These are phyloP conservation scores for Triticum timopheevii DNA, from an alignment of 176 grass and related monocot species.

Conservation along the genomic window DNA sequence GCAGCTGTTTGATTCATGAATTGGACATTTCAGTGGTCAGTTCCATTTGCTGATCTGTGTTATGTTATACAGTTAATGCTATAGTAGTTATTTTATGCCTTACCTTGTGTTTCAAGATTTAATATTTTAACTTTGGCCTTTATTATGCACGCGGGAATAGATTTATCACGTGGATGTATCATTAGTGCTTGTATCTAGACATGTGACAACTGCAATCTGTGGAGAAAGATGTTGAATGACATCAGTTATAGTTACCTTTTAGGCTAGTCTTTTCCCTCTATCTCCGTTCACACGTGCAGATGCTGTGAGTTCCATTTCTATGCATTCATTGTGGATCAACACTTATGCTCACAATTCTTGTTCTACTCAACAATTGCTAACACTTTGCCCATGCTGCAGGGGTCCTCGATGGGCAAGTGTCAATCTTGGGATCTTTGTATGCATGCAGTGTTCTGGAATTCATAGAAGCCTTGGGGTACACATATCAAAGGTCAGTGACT, in stretches of 20 bases:
- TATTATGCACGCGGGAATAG: not conserved
- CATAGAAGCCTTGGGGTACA: constrained; percentile 99
- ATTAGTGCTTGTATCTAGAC: not conserved
- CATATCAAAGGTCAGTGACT: constrained; percentile 88
- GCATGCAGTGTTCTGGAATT: constrained; percentile 98
- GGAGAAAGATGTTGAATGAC: not conserved
- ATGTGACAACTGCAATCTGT: not conserved
- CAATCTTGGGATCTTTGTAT: constrained; percentile 96
- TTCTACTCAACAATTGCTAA: not conserved
- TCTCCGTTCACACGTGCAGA: not conserved
- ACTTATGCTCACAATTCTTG: not conserved
- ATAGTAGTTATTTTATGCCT: not conserved
- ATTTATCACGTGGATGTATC: not conserved
- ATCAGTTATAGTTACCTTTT: not conserved
- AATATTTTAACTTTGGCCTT: constrained; percentile 7
- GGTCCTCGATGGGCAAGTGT: constrained; percentile 98
- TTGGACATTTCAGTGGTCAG: not conserved
- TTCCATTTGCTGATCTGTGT: not conserved
- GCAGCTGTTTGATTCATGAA: not conserved
- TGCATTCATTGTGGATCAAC: not conserved
- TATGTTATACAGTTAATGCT: not conserved
- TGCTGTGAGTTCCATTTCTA: constrained; percentile 6
- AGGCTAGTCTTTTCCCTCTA: not conserved
- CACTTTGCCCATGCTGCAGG: constrained; percentile 39
- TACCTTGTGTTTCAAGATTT: not conserved